These are phyloP conservation scores for Phytophthora boehmeriae DNA, from an alignment of 352 stramenopile species.

Conservation along the genomic window DNA sequence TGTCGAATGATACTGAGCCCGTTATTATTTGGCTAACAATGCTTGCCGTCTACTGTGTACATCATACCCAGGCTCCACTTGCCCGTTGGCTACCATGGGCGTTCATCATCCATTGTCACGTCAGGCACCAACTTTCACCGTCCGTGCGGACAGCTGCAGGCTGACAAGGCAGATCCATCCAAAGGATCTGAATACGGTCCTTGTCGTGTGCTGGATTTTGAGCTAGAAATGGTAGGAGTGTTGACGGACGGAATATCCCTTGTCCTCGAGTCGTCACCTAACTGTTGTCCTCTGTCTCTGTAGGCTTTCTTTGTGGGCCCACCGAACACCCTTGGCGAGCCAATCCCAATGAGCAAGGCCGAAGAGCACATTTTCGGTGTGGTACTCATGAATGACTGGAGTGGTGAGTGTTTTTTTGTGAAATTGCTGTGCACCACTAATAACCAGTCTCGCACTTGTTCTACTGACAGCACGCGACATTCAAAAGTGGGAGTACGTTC, in stretches of 20 bases:
- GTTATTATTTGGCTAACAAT: neutral
- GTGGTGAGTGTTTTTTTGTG: constrained; percentile 53
- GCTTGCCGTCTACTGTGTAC: neutral
- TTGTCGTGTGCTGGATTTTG: constrained; percentile 95
- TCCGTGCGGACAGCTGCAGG: constrained; percentile 93
- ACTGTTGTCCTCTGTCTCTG: neutral
- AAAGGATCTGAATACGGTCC: constrained; percentile 92
- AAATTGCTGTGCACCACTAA: neutral
- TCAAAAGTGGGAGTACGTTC: constrained; percentile 98
- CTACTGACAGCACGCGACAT: constrained; percentile 75
- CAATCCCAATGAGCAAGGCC: constrained; percentile 90
- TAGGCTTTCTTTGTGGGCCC: constrained; percentile 93
- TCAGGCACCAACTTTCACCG: constrained; percentile 85
- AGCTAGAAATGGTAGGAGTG: constrained; percentile 91
- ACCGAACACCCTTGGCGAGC: constrained; percentile 87
- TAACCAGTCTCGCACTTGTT: neutral
- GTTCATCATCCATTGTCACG: constrained; percentile 91
- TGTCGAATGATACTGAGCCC: neutral
- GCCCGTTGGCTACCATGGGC: constrained; percentile 97
- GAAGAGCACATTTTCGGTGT: constrained; percentile 97
- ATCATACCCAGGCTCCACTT: constrained; percentile 88
- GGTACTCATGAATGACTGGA: constrained; percentile 99
- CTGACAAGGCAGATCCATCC: constrained; percentile 87
- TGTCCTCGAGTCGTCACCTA: constrained; percentile 1
- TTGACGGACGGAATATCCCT: neutral